phyloP scores from a whole-genome alignment of 192 early-diverging fungal species.

The Paraglomus occultum region DNA sequence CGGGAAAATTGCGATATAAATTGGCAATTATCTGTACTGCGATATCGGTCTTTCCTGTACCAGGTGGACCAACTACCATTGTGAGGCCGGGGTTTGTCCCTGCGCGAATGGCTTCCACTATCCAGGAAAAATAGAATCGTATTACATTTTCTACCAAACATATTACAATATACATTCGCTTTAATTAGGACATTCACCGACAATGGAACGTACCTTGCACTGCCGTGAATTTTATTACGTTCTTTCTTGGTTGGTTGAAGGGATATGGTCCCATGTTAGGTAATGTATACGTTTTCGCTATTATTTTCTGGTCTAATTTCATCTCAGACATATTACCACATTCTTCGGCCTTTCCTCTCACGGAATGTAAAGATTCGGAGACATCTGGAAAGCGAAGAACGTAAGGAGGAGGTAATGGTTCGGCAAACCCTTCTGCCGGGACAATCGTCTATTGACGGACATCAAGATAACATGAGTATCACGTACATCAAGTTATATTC shows the following conservation, averaged over 20 bases:
- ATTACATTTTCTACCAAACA: background rate
- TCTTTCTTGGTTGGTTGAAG: conserved; percentile 64
- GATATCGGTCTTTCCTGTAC: conserved; percentile 98
- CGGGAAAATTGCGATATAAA: conserved; percentile 85
- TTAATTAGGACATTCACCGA: conserved; percentile 13
- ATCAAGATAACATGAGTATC: conserved; percentile 2
- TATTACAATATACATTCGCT: background rate
- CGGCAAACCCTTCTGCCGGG: conserved; percentile 34
- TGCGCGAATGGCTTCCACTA: conserved; percentile 82
- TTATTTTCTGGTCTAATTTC: conserved; percentile 43
- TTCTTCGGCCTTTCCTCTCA: conserved; percentile 46
- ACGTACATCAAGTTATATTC: conserved; percentile 1
- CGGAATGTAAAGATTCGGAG: conserved; percentile 25
- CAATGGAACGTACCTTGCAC: conserved; percentile 57
- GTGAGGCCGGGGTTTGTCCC: conserved; percentile 86
- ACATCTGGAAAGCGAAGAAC: conserved; percentile 67
- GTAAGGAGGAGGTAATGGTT: conserved; percentile 63
- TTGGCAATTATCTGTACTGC: conserved; percentile 97
- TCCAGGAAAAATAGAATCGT: conserved; percentile 9
- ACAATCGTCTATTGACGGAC: conserved; percentile 33
- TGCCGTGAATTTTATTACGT: conserved; percentile 82
- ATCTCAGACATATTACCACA: conserved; percentile 24
- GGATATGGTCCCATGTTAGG: conserved; percentile 75
- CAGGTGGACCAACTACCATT: conserved; percentile 95
- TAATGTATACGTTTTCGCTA: conserved; percentile 62